Conservation (phyloP, 768 basidiomycete species). For the Tephrocybe sp. region DNA sequence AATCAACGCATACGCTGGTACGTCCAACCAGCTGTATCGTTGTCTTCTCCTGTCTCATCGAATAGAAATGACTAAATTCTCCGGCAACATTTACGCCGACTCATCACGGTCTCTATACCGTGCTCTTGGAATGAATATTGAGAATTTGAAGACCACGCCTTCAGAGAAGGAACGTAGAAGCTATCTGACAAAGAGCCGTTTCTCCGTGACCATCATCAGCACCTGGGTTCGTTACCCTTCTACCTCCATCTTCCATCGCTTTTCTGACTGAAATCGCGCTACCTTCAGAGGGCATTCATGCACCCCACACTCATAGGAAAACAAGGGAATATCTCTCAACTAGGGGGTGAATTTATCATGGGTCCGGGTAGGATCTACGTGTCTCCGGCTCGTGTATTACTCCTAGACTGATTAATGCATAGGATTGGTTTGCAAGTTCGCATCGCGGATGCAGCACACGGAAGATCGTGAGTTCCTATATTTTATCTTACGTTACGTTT, state of each 20-base stretch:
- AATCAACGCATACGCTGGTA: conserved; percentile 50
- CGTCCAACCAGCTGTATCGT: conserved; percentile 12
- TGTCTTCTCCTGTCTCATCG: not conserved
- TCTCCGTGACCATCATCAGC: conserved; percentile 35
- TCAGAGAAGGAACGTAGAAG: conserved; percentile 40
- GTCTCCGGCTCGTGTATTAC: conserved; percentile 52
- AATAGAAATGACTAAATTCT: conserved; percentile 44
- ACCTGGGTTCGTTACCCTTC: conserved; percentile 47
- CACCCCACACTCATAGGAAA: conserved; percentile 49
- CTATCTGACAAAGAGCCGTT: conserved; percentile 37
- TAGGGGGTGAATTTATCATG: too few species aligned
- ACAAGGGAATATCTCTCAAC: conserved; percentile 57
- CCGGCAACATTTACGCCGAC: conserved; percentile 59
- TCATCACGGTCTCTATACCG: conserved; percentile 57
- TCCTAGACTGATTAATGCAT: not conserved
- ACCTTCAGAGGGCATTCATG: conserved; percentile 40
- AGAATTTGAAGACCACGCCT: conserved; percentile 45
- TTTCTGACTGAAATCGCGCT: too few species aligned
- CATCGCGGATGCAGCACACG: conserved; percentile 58
- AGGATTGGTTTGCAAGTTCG: conserved; percentile 49
- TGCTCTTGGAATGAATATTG: conserved; percentile 57
- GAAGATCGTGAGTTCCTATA: conserved; percentile 51
- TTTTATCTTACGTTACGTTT: too few species aligned
- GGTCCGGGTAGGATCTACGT: conserved; percentile 63
- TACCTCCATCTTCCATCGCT: conserved; percentile 38